A percentile compares a stretch with the other conserved stretches of the same genome.
phyloP scores from a whole-genome alignment of 2,329 filamentous ascomycete species.

The Aspergillus intermedius region DNA sequence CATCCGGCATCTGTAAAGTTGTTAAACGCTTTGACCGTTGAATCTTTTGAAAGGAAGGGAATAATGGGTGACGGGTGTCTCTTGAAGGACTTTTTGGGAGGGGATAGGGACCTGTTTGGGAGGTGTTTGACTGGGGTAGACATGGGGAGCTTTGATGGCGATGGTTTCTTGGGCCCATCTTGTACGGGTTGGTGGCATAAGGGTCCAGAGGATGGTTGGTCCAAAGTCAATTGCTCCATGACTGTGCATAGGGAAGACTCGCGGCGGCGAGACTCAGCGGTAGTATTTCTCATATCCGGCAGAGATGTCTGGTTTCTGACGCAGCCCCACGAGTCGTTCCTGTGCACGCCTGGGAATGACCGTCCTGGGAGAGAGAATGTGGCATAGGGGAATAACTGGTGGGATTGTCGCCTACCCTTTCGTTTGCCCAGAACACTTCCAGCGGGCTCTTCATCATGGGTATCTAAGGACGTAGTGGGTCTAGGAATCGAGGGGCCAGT shows the following conservation, averaged over 20 bases:
- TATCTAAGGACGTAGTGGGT: slow-evolving; percentile 38
- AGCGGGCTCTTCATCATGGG: slow-evolving; percentile 32
- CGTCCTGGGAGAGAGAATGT: slow-evolving; percentile 8
- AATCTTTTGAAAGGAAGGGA: slow-evolving; percentile 62
- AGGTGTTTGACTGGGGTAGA: slow-evolving; percentile 37
- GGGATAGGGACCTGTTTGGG: slow-evolving; percentile 10
- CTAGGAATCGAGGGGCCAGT: slow-evolving; percentile 38
- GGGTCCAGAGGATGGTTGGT: slow-evolving; percentile 8
- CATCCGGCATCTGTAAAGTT: slow-evolving; percentile 41
- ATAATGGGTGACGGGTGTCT: slow-evolving; percentile 31
- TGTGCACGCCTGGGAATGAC: slow-evolving; percentile 7
- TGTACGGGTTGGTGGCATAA: slow-evolving; percentile 4
- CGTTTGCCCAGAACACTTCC: slow-evolving; percentile 39
- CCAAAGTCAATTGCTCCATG: slow-evolving; percentile 5
- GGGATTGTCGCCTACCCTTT: slow-evolving; percentile 47
- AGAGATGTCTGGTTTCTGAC: background rate
- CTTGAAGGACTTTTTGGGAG: slow-evolving; percentile 30
- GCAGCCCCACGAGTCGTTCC: background rate
- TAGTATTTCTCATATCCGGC: background rate
- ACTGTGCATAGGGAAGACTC: slow-evolving; percentile 3
- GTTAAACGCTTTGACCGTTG: slow-evolving; percentile 60
- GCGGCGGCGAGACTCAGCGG: background rate
- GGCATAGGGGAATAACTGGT: slow-evolving; percentile 24
- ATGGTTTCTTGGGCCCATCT: slow-evolving; percentile 9
- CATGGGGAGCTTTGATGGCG: slow-evolving; percentile 13